These are phyloP conservation scores for Pseudopithomyces maydicus DNA, from an alignment of 2,329 filamentous ascomycete genomes.

Conservation along the genomic window DNA sequence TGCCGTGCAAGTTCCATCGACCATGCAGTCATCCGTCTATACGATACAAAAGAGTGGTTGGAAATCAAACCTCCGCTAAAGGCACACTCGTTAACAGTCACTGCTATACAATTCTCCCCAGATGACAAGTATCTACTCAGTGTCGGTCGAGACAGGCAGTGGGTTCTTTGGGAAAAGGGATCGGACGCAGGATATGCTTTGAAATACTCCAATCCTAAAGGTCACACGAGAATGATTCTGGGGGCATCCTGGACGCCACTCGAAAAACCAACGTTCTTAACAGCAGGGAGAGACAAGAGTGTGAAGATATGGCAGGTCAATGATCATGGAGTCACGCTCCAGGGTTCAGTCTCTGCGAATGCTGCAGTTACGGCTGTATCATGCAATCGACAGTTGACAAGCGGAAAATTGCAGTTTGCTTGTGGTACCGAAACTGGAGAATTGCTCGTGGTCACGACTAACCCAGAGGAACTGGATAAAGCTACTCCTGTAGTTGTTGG, in stretches of 20 bases:
- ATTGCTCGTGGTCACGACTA: conserved; percentile 20
- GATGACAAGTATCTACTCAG: conserved; percentile 80
- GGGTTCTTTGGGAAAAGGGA: conserved; percentile 75
- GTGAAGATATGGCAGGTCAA: conserved; percentile 65
- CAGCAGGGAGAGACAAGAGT: conserved; percentile 86
- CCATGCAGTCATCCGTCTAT: conserved; percentile 91
- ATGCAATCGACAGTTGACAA: conserved; percentile 11
- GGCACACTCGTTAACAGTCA: conserved; percentile 87
- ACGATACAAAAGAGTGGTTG: conserved; percentile 85
- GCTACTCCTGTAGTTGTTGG: conserved; percentile 17
- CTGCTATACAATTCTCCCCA: conserved; percentile 76
- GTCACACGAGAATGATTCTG: conserved; percentile 90
- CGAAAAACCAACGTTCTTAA: conserved; percentile 68
- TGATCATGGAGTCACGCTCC: conserved; percentile 25
- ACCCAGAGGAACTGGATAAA: conserved; percentile 17
- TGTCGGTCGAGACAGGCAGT: conserved; percentile 89
- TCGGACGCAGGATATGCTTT: conserved; percentile 58
- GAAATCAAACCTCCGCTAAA: conserved; percentile 82
- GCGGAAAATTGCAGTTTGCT: conserved; percentile 26
- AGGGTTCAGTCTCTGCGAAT: conserved; percentile 26
- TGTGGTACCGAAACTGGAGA: conserved; percentile 41
- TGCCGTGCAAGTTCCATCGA: conserved; percentile 92
- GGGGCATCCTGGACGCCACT: conserved; percentile 76
- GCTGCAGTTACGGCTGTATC: conserved; percentile 38
- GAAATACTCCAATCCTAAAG: conserved; percentile 74